phyloP scores from a whole-genome alignment of 2,329 filamentous ascomycete genomes.

The Colletotrichum paranaense region DNA sequence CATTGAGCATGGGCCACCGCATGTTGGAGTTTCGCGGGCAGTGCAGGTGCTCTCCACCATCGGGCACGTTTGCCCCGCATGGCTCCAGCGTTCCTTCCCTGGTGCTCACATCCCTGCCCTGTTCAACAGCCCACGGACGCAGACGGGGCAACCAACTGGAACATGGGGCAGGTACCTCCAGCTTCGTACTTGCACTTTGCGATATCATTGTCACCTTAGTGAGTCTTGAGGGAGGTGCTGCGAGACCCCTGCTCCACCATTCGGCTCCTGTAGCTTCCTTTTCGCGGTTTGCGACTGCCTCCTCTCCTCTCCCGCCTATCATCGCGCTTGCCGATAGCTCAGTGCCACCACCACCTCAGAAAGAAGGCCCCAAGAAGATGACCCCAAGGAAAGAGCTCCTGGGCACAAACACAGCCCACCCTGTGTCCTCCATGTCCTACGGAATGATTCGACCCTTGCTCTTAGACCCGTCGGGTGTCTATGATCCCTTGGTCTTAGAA shows the following conservation, averaged over 20 bases:
- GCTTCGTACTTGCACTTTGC: background rate
- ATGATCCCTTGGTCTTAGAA: conserved; percentile 5
- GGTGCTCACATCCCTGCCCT: conserved; percentile 9
- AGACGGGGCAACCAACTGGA: background rate
- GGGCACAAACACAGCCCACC: conserved; percentile 34
- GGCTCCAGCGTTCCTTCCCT: background rate
- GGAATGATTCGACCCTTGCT: background rate
- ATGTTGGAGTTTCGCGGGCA: conserved; percentile 6
- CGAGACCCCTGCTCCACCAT: conserved; percentile 20
- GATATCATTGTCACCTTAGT: too few species aligned
- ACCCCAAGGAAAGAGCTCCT: conserved; percentile 13
- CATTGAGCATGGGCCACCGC: conserved; percentile 5
- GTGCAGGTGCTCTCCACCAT: conserved; percentile 12
- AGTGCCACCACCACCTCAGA: background rate
- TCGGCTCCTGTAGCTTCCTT: conserved; percentile 17
- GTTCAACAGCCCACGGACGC: background rate
- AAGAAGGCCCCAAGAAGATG: conserved; percentile 6
- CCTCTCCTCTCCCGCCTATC: conserved; percentile 9
- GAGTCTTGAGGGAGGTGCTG: background rate
- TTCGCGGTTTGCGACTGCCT: conserved; percentile 5
- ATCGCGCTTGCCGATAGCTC: conserved; percentile 5
- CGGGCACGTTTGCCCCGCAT: conserved; percentile 29
- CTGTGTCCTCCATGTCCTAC: background rate
- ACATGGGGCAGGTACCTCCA: background rate
- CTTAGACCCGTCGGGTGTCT: conserved; percentile 1